phyloP scores from a whole-genome alignment of 306 rosid species.

The Quercus variabilis region DNA sequence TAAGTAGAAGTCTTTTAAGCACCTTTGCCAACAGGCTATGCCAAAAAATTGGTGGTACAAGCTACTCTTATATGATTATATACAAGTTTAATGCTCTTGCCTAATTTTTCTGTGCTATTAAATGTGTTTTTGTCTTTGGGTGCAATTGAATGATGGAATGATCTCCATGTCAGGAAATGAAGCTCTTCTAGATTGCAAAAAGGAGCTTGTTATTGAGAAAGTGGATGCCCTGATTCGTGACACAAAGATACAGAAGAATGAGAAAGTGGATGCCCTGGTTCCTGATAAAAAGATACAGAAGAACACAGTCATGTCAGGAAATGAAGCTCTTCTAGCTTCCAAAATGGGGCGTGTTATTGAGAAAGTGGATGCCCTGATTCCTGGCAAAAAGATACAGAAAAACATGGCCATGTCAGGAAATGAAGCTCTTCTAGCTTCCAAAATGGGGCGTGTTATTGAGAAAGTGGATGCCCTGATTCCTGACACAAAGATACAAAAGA shows the following conservation, averaged over 20 bases:
- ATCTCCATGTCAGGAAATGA: conserved; percentile 18
- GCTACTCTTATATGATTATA: neutral
- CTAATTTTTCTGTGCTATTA: neutral
- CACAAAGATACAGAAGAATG: conserved; percentile 13
- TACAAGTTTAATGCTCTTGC: neutral
- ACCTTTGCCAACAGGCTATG: neutral
- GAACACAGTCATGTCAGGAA: too few relatives aligned
- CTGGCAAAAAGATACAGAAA: too few relatives aligned
- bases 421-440: conserved; percentile 19
- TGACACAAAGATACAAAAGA: too few relatives aligned
- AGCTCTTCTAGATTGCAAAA: conserved; percentile 18
- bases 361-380: too few relatives aligned
- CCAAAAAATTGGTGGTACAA: neutral
- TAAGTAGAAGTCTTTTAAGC: neutral
- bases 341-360: too few relatives aligned
- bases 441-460: conserved; percentile 3
- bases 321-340: too few relatives aligned
- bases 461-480: conserved; percentile 9
- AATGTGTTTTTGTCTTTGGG: neutral
- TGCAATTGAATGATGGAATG: neutral
- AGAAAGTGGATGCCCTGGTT: too few relatives aligned
- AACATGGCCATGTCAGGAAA: conserved; percentile 3
- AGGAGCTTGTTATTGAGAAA: conserved; percentile 9
- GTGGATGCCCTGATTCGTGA: conserved; percentile 2
- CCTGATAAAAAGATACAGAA: too few relatives aligned